Conservation (phyloP, 192 early-diverging fungal genomes). For the Oehlia diaphana region DNA sequence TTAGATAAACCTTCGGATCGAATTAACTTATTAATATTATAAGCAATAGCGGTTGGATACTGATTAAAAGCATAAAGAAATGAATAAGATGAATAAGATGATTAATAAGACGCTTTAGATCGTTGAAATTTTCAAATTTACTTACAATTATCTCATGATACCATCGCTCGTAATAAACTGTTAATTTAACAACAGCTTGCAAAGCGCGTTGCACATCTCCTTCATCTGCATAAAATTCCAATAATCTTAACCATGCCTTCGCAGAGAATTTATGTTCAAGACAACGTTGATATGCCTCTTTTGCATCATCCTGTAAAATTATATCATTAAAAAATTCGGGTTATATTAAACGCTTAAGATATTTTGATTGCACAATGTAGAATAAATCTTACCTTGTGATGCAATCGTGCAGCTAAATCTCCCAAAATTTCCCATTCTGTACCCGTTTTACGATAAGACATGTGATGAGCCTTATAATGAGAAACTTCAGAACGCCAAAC, state of each 20-base stretch:
- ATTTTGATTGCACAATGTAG: too few relatives aligned
- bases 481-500: constrained; percentile 86
- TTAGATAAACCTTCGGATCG: constrained; percentile 86
- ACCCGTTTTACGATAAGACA: constrained; percentile 88
- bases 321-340: neutral
- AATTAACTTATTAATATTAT: constrained; percentile 84
- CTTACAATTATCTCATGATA: constrained; percentile 87
- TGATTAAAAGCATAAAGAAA: constrained; percentile 24
- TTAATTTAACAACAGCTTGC: constrained; percentile 77
- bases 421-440: constrained; percentile 99
- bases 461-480: constrained; percentile 70
- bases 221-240: constrained; percentile 79
- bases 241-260: constrained; percentile 83
- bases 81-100: neutral
- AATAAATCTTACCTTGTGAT: constrained; percentile 60
- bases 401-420: constrained; percentile 84
- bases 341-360: constrained; percentile 12
- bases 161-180: constrained; percentile 85
- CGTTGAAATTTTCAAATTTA: constrained; percentile 18
- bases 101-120: neutral
- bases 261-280: constrained; percentile 90
- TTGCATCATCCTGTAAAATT: constrained; percentile 73
- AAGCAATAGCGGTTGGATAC: constrained; percentile 89
- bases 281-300: constrained; percentile 86
- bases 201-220: constrained; percentile 81